Conservation (phyloP, 2,329 filamentous ascomycete genomes). For the Beauveria australis region DNA sequence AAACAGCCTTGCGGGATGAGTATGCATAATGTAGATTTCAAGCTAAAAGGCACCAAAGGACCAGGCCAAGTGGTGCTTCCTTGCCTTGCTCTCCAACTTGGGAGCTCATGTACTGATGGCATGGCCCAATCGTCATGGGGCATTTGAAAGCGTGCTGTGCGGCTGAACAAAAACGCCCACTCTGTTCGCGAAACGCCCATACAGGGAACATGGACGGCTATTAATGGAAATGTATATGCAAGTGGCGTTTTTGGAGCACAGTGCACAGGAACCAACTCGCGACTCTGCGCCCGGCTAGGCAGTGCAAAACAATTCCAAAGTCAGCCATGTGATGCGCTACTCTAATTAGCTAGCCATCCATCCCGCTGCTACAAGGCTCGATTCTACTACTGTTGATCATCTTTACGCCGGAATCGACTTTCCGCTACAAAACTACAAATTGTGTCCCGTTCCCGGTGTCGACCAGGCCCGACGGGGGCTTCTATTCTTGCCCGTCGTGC, state of each 20-base stretch:
- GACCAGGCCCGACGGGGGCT: constrained; percentile 5
- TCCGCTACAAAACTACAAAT: not conserved
- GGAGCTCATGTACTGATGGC: no score
- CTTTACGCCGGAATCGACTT: not conserved
- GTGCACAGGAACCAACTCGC: not conserved
- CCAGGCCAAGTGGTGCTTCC: not conserved
- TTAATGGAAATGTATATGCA: constrained; percentile 3
- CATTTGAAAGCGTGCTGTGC: constrained; percentile 1
- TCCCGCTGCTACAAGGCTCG: not conserved
- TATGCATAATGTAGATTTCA: not conserved
- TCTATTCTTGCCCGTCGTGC: constrained; percentile 10
- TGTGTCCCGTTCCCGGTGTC: constrained; percentile 1
- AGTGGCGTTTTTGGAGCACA: not conserved
- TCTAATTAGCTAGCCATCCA: not conserved
- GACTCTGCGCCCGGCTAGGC: not conserved
- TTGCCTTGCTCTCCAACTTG: not conserved
- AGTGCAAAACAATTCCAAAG: not conserved
- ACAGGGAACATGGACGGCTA: not conserved
- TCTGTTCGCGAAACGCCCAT: not conserved
- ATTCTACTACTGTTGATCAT: not conserved
- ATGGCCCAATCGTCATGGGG: constrained; percentile 5
- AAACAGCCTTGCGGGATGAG: constrained; percentile 9
- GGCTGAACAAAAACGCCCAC: constrained; percentile 3
- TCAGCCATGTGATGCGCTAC: not conserved
- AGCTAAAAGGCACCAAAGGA: not conserved